phyloP scores from a whole-genome alignment of 306 rosid genomes.

The Coriaria nepalensis region DNA sequence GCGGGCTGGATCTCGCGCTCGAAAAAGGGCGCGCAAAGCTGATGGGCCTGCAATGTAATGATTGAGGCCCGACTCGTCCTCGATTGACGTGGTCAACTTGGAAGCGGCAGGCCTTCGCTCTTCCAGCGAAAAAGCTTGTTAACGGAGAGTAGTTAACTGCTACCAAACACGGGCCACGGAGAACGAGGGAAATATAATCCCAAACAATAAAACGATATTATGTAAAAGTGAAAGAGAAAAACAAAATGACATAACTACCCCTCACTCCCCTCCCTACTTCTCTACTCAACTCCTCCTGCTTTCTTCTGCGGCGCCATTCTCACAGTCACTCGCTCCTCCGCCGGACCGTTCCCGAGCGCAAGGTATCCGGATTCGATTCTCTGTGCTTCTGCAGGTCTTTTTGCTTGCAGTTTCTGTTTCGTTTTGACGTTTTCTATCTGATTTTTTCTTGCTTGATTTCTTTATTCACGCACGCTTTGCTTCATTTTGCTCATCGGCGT shows the following conservation, averaged over 20 bases:
- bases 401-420: background rate
- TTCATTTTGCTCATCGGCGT: constrained; percentile 4
- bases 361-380: constrained; percentile 2
- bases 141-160: no score
- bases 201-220: constrained; percentile 2
- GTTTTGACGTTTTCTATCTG: background rate
- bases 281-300: constrained; percentile 4
- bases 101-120: no score
- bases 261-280: constrained; percentile 4
- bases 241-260: constrained; percentile 12
- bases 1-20: no score
- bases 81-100: no score
- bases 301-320: constrained; percentile 18
- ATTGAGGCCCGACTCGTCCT: no score
- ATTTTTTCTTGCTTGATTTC: constrained; percentile 1
- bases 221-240: background rate
- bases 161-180: background rate
- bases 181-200: background rate
- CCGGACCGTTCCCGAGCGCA: constrained; percentile 11
- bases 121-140: no score
- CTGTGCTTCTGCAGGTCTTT: background rate
- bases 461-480: constrained; percentile 3
- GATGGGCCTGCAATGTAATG: no score
- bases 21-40: no score
- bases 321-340: constrained; percentile 3